phyloP scores from a whole-genome alignment of 345 rosid genomes.

The Aquilaria yunnanensis region DNA sequence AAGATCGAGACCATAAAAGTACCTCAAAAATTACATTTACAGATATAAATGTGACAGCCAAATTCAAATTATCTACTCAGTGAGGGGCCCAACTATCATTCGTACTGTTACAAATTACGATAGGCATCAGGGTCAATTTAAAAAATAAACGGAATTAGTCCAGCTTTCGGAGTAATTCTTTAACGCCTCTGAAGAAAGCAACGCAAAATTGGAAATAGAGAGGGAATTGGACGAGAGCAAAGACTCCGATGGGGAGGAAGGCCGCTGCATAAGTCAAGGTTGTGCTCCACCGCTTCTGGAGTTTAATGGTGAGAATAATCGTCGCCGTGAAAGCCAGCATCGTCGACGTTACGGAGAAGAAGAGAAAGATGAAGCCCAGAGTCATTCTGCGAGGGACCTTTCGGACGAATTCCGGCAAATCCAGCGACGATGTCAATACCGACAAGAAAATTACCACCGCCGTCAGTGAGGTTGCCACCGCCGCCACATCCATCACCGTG shows the following conservation, averaged over 20 bases:
- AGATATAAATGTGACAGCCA: too few relatives aligned
- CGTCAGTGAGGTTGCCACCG: slow-evolving; percentile 14
- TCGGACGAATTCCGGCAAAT: slow-evolving; percentile 3
- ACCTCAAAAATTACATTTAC: too few relatives aligned
- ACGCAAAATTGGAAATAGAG: slow-evolving; percentile 6
- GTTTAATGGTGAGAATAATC: slow-evolving; percentile 19
- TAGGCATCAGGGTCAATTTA: too few relatives aligned
- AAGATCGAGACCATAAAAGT: too few relatives aligned
- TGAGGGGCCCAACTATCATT: too few relatives aligned
- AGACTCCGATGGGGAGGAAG: slow-evolving; percentile 10
- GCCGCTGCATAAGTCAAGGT: slow-evolving; percentile 16
- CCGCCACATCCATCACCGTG: slow-evolving; percentile 15
- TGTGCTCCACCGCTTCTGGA: slow-evolving; percentile 9
- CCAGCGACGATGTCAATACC: slow-evolving; percentile 16
- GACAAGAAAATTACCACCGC: slow-evolving; percentile 27
- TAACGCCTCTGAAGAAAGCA: not conserved
- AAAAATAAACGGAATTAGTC: too few relatives aligned
- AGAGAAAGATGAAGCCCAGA: slow-evolving; percentile 21
- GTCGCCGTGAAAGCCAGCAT: slow-evolving; percentile 22
- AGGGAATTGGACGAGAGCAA: slow-evolving; percentile 19
- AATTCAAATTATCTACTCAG: too few relatives aligned
- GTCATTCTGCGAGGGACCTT: slow-evolving; percentile 15
- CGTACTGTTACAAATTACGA: too few relatives aligned
- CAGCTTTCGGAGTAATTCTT: not conserved
- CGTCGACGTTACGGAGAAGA: slow-evolving; percentile 17